Evolutionary conservation across 768 basidiomycete genomes (phyloP), one percentile per base, ranked within the genome.

Genomic region (Coprinopsis marcescibilis): DNA sequence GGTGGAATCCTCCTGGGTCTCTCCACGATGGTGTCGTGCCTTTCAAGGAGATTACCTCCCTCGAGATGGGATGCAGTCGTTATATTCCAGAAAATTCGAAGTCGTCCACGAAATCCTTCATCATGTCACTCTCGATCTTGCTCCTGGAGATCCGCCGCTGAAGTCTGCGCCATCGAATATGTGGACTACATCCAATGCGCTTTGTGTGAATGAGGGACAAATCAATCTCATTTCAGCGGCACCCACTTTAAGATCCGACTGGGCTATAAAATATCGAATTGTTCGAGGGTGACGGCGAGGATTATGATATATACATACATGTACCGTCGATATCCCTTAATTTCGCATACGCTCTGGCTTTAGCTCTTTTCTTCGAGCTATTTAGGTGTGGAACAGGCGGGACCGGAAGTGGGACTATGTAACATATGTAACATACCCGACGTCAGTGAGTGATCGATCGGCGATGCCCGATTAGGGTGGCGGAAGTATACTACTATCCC

Each of bases 221-320:
- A 29, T 44, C n/a, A 30, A 44, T 23, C n/a, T 44, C 19, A 44
- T 44, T 33, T 17, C 26, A 14, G 27, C 29, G 19, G 30, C 19
- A 11, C 25, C 25, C 11, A 21, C 29, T 23, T 13, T 17, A 10
- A 30, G 14, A 5, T 19, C 19, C 10, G 30, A 30, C 3, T 44
- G 43, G 43, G 26, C 27, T 17, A 30, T 44, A 17, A 44, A 44
- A 23, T 44, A 44, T 44, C 25, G 43, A 8, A 21, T 44, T 41
- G 21, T 36, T 19, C 35, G 19, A 19, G 19, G 7, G 19, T 7
- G 6, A 19, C 17, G 8, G 12, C 15, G 10, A 8, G 12, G 19
- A 17, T n/a, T n/a, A n/a, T n/a, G n/a, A n/a, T n/a, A n/a, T n/a
- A n/a, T n/a, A n/a, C 29, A n/a, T 32, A n/a, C n/a, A 32, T 32